Percentiles rank a stretch among this genome's conserved stretches.
Conservation (phyloP, 2,329 filamentous ascomycete species). For the Paraphoma chrysanthemicola region DNA sequence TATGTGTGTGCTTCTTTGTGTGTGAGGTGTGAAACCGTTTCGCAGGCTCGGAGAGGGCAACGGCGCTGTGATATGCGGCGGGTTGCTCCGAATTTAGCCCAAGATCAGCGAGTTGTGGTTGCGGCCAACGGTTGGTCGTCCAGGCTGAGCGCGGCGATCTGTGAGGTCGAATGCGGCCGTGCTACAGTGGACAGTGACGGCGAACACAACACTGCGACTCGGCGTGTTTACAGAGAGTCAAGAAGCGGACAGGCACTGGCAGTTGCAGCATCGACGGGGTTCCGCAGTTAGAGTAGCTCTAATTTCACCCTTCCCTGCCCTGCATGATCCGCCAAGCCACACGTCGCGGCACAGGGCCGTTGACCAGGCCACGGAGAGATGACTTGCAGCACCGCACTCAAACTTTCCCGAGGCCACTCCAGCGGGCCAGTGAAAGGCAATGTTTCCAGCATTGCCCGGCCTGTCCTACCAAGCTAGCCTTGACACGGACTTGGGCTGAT, state of each 20-base stretch:
- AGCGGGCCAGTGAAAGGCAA: background rate
- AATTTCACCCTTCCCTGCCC: slow-evolving; percentile 18
- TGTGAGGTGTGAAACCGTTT: slow-evolving; percentile 11
- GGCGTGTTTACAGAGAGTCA: slow-evolving; percentile 12
- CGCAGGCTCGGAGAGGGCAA: slow-evolving; percentile 11
- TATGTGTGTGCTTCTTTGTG: slow-evolving; percentile 9
- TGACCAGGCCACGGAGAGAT: slow-evolving; percentile 23
- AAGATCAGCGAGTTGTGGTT: slow-evolving; percentile 7
- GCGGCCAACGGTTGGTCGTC: slow-evolving; percentile 10
- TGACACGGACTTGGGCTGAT: background rate
- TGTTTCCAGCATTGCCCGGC: background rate
- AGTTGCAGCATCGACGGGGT: slow-evolving; percentile 3
- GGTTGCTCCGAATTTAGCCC: slow-evolving; percentile 14
- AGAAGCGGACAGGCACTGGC: slow-evolving; percentile 1
- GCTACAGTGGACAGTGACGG: background rate
- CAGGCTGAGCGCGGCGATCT: slow-evolving; percentile 13
- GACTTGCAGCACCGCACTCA: background rate
- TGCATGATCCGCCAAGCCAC: slow-evolving; percentile 24
- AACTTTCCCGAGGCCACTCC: background rate
- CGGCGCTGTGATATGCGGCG: slow-evolving; percentile 16
- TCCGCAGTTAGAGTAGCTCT: slow-evolving; percentile 19
- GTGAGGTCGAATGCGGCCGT: slow-evolving; percentile 1
- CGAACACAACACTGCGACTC: slow-evolving; percentile 7
- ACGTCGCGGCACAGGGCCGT: slow-evolving; percentile 15
- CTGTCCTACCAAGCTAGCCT: background rate